Evolutionary conservation across 2,329 filamentous ascomycete species (phyloP), one percentile per base, ranked within the genome.

Genomic region (Microsporum canis): DNA sequence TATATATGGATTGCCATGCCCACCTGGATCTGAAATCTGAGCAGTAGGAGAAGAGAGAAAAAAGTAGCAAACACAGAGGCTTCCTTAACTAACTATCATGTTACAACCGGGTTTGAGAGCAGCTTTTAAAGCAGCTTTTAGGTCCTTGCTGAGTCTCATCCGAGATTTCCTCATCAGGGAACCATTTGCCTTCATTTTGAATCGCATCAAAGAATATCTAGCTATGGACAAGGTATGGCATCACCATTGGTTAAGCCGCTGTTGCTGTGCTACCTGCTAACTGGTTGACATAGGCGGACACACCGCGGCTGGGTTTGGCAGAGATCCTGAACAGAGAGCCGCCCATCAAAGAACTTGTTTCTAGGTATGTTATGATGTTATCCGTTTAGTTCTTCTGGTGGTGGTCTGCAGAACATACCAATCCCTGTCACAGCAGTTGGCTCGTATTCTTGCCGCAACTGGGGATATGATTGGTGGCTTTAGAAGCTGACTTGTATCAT

Each of bases 291-390:
- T 43, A 43, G 14, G 4, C 31, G 27, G 6, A 14, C 3, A 49
- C 23, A 62, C 56, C 57, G 49, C 14, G 31, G 10, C 31, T n/a
- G 36, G 29, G 7, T 5, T 36, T 41, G 27, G 59, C 62, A 23
- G 56, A 58, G 38, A 63, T 61, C 12, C 43, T 66, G 31, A 66
- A 66, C 57, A 59, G 64, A 14, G 65, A 66, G 45, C 60, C 63
- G 33, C 63, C 63, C 2, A 58, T 66, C 41, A 56, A 58, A 33
- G 64, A 66, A 36, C 65, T 66, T 56, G 62, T 66, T 29, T 63
- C 64, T 14, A 66, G 62, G 65, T 66, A 60, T 33, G 62, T 59
- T 29, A 14, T 41, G 3, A 5, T 57, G n/a, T 31, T 27, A 5
- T 29, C 49, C 14, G 33, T 31, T 47, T 49, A 23, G n/a, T 39